These are phyloP conservation scores for Backusella parvicylindrica DNA, from an alignment of 192 early-diverging fungal genomes.

Conservation along the genomic window DNA sequence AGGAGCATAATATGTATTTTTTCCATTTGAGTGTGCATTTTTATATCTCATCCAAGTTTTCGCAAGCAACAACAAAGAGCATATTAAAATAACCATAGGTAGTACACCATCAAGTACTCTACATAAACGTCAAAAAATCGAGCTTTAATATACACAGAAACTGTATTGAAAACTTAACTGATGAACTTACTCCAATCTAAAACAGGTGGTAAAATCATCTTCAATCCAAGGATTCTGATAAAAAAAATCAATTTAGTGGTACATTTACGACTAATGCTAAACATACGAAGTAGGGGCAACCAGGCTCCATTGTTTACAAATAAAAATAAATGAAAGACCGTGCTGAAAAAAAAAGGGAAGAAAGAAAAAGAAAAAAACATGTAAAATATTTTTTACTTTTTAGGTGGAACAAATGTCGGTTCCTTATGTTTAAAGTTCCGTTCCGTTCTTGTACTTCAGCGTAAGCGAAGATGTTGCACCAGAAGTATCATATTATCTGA, in stretches of 20 bases:
- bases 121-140: not conserved
- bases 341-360: not conserved
- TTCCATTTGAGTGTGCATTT: not conserved
- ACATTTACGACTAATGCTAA: not conserved
- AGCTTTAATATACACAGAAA: not conserved
- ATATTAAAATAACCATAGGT: not conserved
- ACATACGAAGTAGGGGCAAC: not conserved
- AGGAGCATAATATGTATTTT: not conserved
- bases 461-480: not conserved
- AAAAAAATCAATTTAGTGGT: not conserved
- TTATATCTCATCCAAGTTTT: not conserved
- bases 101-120: not conserved
- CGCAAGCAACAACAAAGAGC: not conserved
- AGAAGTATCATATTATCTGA: not conserved
- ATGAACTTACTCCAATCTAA: conserved; percentile 22
- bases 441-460: not conserved
- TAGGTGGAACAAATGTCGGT: not conserved
- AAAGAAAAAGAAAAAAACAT: not conserved
- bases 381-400: not conserved
- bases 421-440: not conserved
- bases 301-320: not conserved
- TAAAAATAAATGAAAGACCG: not conserved
- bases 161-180: conserved; percentile 23
- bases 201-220: conserved; percentile 20
- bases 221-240: conserved; percentile 8